Evolutionary conservation across 345 rosid species (phyloP), one percentile per base, ranked within the genome.

Genomic region (Brassica carinata): DNA sequence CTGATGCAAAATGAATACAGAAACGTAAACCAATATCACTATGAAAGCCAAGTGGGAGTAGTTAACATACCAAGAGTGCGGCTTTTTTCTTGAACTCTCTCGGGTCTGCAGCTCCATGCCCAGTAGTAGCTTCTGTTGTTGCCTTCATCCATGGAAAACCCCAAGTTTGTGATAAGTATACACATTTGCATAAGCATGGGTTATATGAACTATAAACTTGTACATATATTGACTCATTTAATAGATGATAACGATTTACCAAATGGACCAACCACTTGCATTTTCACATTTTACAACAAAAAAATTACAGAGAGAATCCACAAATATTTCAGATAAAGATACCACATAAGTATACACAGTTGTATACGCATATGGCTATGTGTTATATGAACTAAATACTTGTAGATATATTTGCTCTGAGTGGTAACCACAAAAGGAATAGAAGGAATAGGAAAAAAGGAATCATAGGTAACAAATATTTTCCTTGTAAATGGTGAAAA

Each of bases 11-110:
- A 43, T 43, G n/a, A 43, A 10, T 43, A 43, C 51, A 43, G 51
- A 43, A 43, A 43, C 14, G 74, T 27, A 59, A 34, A 64, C 67
- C 40, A 75, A 75, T 15, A 67, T 26, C 67, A 69, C 5, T 74
- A 19, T 5, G 14, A 8, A 67, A 43, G 78, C 74, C 36, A 53
- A 17, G 5, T 26, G 26, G 30, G 63, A 3, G 30, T 64, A 29
- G 53, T 65, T 67, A 29, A 77, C 84, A 72, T 81, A 81, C 84
- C 10, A 77, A 81, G 69, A 59, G 70, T 72, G 67, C 51, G 6
- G 43, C 15, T 23, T 9, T 77, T 14, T 67, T 77, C 81, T 72
- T 77, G 74, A 65, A 66, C 36, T 72, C 81, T 30, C 38, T 31
- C 1, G 18, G 13, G 11, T 17, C 43, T 64, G 74, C 73, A 40